Conservation (phyloP, 208 protist genomes). For the Lotmaria passim region DNA sequence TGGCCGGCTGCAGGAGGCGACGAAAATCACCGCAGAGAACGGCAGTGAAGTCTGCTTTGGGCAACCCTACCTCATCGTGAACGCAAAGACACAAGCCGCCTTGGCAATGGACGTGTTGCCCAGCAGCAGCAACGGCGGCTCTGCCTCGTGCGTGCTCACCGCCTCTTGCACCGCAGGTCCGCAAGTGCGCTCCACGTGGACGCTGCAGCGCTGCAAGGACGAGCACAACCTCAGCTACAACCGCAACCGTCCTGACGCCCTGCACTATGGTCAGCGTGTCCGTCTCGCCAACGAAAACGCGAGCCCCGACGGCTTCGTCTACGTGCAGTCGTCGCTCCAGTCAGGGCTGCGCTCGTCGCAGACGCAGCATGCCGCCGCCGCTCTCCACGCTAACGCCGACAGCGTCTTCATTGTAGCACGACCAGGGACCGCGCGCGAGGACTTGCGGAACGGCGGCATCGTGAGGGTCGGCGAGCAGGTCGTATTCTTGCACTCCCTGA, state of each 20-base stretch:
- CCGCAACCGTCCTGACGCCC: slow-evolving; percentile 39
- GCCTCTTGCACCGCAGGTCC: slow-evolving; percentile 37
- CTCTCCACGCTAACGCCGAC: slow-evolving; percentile 54
- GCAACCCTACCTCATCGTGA: slow-evolving; percentile 57
- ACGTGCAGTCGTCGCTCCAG: slow-evolving; percentile 64
- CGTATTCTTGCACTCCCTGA: slow-evolving; percentile 73
- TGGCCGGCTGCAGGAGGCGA: slow-evolving; percentile 38
- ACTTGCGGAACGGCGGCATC: slow-evolving; percentile 54
- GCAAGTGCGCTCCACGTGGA: slow-evolving; percentile 77
- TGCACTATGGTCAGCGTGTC: slow-evolving; percentile 91
- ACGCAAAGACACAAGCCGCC: slow-evolving; percentile 42
- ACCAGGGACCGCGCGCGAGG: slow-evolving; percentile 50
- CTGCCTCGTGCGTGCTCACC: slow-evolving; percentile 12
- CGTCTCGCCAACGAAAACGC: slow-evolving; percentile 75
- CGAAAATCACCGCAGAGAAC: slow-evolving; percentile 22
- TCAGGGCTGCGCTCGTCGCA: slow-evolving; percentile 50
- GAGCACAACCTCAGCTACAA: slow-evolving; percentile 77
- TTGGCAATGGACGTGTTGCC: slow-evolving; percentile 63
- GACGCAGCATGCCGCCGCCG: slow-evolving; percentile 52
- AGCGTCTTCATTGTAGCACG: slow-evolving; percentile 76
- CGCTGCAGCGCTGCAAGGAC: slow-evolving; percentile 65
- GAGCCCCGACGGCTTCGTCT: slow-evolving; percentile 62
- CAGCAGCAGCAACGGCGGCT: neutral
- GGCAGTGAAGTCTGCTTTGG: slow-evolving; percentile 61
- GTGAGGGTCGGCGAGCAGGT: slow-evolving; percentile 77